Conservation (phyloP, 257 asterid species). For the Forsythia suspensa region DNA sequence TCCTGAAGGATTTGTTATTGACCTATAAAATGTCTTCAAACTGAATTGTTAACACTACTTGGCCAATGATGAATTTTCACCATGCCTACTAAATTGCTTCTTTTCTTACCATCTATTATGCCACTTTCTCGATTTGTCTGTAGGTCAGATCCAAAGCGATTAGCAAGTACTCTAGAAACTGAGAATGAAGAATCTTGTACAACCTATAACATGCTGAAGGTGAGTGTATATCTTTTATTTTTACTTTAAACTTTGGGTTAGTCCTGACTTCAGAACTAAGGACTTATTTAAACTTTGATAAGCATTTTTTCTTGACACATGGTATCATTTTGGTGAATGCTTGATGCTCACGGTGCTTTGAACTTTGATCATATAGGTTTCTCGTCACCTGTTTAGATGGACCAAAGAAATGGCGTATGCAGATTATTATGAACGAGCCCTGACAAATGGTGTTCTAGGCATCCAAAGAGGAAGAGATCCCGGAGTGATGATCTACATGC, state of each 20-base stretch:
- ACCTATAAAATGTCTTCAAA: background rate
- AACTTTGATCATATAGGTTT: conserved; percentile 52
- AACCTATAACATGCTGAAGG: conserved; percentile 97
- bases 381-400: conserved; percentile 86
- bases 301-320: background rate
- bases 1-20: background rate
- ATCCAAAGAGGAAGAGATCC: conserved; percentile 91
- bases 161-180: conserved; percentile 60
- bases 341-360: conserved; percentile 10
- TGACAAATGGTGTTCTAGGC: conserved; percentile 86
- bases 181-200: conserved; percentile 93
- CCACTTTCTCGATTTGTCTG: conserved; percentile 8
- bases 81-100: background rate
- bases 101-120: conserved; percentile 12
- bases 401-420: conserved; percentile 85
- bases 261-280: background rate
- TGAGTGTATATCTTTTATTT: conserved; percentile 19
- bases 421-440: conserved; percentile 86
- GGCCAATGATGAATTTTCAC: background rate
- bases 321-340: background rate
- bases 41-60: background rate
- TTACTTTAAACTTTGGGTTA: background rate
- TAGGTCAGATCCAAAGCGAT: conserved; percentile 84
- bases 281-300: background rate
- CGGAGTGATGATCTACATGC: conserved; percentile 95